Evolutionary conservation across 2,329 filamentous ascomycete species (phyloP).

Genomic region (Didymella keratinophila): DNA sequence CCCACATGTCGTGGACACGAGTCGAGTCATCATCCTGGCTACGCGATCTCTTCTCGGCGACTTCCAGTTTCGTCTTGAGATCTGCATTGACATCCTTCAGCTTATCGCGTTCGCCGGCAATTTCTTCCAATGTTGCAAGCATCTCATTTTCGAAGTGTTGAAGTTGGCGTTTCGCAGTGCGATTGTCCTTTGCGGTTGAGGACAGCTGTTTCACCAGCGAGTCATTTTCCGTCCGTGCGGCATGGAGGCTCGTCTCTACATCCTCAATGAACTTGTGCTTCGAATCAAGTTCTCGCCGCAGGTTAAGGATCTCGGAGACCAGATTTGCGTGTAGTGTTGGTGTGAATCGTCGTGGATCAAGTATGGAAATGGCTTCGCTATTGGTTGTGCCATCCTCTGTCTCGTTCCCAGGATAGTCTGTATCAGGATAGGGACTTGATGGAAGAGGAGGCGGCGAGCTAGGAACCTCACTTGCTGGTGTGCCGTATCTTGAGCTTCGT

Average conservation of each 20-base stretch:
- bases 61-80: constrained; percentile 77
- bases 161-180: constrained; percentile 83
- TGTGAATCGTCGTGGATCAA: constrained; percentile 92
- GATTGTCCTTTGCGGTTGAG: constrained; percentile 75
- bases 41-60: constrained; percentile 77
- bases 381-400: constrained; percentile 58
- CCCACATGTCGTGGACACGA: constrained; percentile 80
- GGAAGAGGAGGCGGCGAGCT: constrained; percentile 67
- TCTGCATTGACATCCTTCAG: constrained; percentile 77
- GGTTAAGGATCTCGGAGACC: constrained; percentile 88
- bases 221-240: constrained; percentile 77
- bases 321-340: constrained; percentile 93
- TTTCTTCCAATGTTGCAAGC: constrained; percentile 81
- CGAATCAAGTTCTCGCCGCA: constrained; percentile 89
- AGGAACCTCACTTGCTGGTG: constrained; percentile 67
- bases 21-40: constrained; percentile 84
- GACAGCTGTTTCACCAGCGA: constrained; percentile 68
- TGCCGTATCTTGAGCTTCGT: constrained; percentile 67
- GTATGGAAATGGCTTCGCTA: constrained; percentile 74
- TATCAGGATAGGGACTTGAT: constrained; percentile 56
- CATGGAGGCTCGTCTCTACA: constrained; percentile 77
- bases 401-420: constrained; percentile 3
- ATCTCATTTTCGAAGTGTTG: constrained; percentile 87
- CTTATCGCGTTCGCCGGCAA: constrained; percentile 86
- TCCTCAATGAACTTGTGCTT: constrained; percentile 87